Evolutionary conservation across 2,329 filamentous ascomycete species (phyloP).

Genomic region (Fusarium haematococcum): DNA sequence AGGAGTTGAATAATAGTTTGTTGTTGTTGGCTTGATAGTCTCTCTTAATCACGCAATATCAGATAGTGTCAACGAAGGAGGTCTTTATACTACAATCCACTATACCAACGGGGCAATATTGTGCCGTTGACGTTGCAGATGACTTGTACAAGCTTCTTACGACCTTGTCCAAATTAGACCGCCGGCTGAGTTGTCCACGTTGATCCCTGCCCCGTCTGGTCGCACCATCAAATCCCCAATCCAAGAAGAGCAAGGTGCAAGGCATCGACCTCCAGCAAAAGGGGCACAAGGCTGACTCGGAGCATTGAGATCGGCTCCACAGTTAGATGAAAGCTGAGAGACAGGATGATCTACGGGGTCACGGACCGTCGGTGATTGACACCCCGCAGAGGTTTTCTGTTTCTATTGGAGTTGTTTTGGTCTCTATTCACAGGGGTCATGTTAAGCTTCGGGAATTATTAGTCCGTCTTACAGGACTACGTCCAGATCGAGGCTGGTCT

Average conservation of each 20-base stretch:
- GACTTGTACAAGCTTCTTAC: neutral
- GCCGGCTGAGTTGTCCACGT: neutral
- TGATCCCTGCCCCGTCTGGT: neutral
- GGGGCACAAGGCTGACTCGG: constrained; percentile 19
- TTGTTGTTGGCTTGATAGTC: neutral
- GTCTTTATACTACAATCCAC: constrained; percentile 10
- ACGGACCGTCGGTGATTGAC: constrained; percentile 12
- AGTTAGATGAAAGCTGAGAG: constrained; percentile 16
- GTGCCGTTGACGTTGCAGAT: neutral
- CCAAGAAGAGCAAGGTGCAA: neutral
- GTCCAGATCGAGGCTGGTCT: neutral
- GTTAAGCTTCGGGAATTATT: neutral
- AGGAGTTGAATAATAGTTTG: neutral
- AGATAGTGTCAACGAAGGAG: neutral
- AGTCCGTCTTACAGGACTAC: constrained; percentile 1
- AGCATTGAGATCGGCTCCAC: constrained; percentile 3
- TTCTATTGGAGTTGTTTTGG: neutral
- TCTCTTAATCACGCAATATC: neutral
- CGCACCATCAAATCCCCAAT: neutral
- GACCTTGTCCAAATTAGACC: neutral
- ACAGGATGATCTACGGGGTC: neutral
- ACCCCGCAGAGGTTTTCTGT: neutral
- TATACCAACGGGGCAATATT: constrained; percentile 6
- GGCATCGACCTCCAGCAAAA: neutral
- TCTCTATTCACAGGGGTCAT: neutral